These are phyloP conservation scores for Candida sonorensis DNA, from an alignment of 805 yeast genomes.

Conservation along the genomic window DNA sequence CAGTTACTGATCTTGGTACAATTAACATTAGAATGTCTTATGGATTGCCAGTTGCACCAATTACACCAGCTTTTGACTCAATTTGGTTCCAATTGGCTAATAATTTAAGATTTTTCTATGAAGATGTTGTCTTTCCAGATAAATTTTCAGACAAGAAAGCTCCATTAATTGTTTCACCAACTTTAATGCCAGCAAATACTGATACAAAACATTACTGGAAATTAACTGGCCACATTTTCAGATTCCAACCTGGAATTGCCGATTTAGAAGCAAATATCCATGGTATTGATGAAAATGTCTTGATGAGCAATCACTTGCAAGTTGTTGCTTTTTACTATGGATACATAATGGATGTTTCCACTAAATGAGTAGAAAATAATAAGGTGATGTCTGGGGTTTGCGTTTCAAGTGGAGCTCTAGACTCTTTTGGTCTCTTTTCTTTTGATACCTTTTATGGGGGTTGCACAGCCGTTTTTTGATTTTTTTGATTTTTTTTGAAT, in stretches of 20 bases:
- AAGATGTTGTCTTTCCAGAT: constrained; percentile 38
- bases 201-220: constrained; percentile 57
- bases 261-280: constrained; percentile 34
- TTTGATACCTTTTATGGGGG: too few relatives aligned
- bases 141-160: constrained; percentile 3
- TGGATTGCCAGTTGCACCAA: constrained; percentile 32
- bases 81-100: constrained; percentile 42
- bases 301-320: constrained; percentile 47
- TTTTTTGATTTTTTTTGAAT: too few relatives aligned
- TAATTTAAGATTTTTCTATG: constrained; percentile 46
- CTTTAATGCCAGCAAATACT: constrained; percentile 52
- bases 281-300: constrained; percentile 54
- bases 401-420: too few relatives aligned
- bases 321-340: constrained; percentile 47
- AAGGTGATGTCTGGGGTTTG: too few relatives aligned
- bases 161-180: constrained; percentile 34
- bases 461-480: too few relatives aligned
- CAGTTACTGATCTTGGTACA: constrained; percentile 33
- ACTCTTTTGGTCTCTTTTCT: too few relatives aligned
- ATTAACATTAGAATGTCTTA: constrained; percentile 29
- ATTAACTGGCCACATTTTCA: constrained; percentile 46
- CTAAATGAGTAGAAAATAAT: too few relatives aligned
- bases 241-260: constrained; percentile 42
- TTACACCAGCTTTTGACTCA: constrained; percentile 29
- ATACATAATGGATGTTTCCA: constrained; percentile 29